Evolutionary conservation across 192 early-diverging fungal species (phyloP), one percentile per base, ranked within the genome.

Genomic region (Allomyces macrogynus): DNA sequence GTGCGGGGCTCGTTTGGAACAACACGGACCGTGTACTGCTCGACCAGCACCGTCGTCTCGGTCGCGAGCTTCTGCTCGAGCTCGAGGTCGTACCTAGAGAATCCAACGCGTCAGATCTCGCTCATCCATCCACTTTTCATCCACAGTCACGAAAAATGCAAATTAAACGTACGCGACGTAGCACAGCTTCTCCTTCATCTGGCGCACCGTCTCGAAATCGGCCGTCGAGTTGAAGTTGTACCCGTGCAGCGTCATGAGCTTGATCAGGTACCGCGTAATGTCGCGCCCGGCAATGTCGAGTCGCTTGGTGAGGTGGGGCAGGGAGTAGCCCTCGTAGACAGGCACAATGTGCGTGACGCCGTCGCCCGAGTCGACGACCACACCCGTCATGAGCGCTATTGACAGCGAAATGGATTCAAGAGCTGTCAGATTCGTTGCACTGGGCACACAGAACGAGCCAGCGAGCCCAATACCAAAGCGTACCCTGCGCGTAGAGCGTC

Each of bases 321-420:
- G 81, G 7, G 93, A 86, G 70, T 86, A 95, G 32, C 95, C 92
- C 67, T 97, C 85, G 72, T 91, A 95, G n/a, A 99, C 93, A 40
- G 95, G 95, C 23, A 99, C 95, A 77, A 96, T 95, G 70, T 99
- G 95, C 11, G 95, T 95, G 25, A 99, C 95, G 74, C 95, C 93
- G 75, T 99, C 95, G 23, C 95, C 95, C 62, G 93, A 95, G 76
- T 99, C 95, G 16, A 99, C 88, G 5, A 99, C 95, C 57, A 97
- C 92, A 72, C 95, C 95, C 20, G 95, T 95, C 66, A 87, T 77
- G 66, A 95, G 74, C 65, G 87, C 88, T 89, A 61, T 43, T n/a
- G n/a, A n/a, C n/a, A n/a, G n/a, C n/a, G n/a, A n/a, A n/a, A n/a
- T n/a, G n/a, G n/a, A n/a, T n/a, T n/a, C n/a, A n/a, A n/a, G n/a